Conservation (phyloP, 2,329 filamentous ascomycete genomes). For the Fusarium oxysporum region DNA sequence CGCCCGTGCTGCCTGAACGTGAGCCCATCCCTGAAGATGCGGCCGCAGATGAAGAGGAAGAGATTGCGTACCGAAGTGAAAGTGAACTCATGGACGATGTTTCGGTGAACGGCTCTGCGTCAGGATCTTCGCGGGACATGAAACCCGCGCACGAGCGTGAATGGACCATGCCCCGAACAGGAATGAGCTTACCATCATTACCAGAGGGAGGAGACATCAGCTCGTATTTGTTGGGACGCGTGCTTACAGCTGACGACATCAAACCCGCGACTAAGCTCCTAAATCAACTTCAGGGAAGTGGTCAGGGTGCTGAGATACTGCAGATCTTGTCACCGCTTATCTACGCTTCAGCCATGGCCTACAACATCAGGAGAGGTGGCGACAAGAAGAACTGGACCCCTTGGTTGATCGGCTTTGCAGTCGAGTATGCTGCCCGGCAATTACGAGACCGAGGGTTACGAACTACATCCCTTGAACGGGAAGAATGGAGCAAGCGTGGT, state of each 20-base stretch:
- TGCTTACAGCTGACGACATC: conserved; percentile 95
- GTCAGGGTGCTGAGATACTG: conserved; percentile 85
- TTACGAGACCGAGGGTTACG: conserved; percentile 79
- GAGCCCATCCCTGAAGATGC: conserved; percentile 77
- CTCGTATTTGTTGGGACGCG: conserved; percentile 86
- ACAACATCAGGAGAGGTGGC: conserved; percentile 58
- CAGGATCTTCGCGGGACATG: conserved; percentile 34
- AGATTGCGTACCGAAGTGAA: conserved; percentile 52
- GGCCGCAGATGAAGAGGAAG: conserved; percentile 60
- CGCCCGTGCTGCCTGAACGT: conserved; percentile 85
- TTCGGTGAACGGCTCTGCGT: conserved; percentile 47
- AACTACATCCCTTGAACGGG: conserved; percentile 87
- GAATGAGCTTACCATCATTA: conserved; percentile 83
- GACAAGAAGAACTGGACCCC: conserved; percentile 88
- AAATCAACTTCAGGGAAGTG: conserved; percentile 80
- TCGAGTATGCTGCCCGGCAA: conserved; percentile 92
- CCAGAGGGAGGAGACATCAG: conserved; percentile 86
- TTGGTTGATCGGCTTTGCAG: conserved; percentile 86
- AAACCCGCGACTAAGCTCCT: conserved; percentile 89
- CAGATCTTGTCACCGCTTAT: conserved; percentile 90
- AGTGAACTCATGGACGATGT: conserved; percentile 59
- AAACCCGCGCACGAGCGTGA: conserved; percentile 62
- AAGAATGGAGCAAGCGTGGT: conserved; percentile 87
- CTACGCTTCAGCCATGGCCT: conserved; percentile 85
- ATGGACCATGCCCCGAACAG: conserved; percentile 96